Evolutionary conservation across 306 rosid species (phyloP).

Genomic region (Sphenostylis stenocarpa): DNA sequence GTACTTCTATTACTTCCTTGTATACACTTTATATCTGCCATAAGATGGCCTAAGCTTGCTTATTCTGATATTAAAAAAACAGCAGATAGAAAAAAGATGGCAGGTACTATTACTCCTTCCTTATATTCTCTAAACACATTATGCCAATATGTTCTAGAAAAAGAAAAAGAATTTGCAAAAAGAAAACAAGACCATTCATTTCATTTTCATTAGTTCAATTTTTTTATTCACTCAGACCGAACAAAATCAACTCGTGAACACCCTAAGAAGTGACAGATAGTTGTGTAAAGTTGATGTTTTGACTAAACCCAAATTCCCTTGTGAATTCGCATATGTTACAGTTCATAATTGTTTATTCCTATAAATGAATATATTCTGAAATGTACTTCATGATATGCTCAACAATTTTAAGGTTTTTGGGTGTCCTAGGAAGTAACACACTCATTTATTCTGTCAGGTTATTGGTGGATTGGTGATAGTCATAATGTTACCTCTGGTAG

Average conservation of each 20-base stretch:
- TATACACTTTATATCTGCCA: neutral
- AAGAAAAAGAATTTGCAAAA: neutral
- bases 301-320: neutral
- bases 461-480: slow-evolving; percentile 75
- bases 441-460: slow-evolving; percentile 45
- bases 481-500: slow-evolving; percentile 75
- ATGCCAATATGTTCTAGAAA: neutral
- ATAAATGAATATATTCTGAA: neutral
- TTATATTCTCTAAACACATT: too few species aligned
- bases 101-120: too few species aligned
- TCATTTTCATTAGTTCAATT: neutral
- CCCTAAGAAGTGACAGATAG: neutral
- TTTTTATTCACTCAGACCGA: neutral
- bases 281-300: neutral
- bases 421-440: neutral
- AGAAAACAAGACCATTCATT: neutral
- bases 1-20: slow-evolving; percentile 39
- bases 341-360: neutral
- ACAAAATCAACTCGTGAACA: neutral
- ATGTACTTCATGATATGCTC: neutral
- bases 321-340: neutral
- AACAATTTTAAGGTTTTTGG: neutral
- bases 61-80: neutral
- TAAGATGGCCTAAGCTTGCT: slow-evolving; percentile 4
- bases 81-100: too few species aligned